Percentiles rank a stretch among this genome's conserved stretches.
Evolutionary conservation across 305 asterid genomes (phyloP).

Genomic region (Fraxinus paxiana): DNA sequence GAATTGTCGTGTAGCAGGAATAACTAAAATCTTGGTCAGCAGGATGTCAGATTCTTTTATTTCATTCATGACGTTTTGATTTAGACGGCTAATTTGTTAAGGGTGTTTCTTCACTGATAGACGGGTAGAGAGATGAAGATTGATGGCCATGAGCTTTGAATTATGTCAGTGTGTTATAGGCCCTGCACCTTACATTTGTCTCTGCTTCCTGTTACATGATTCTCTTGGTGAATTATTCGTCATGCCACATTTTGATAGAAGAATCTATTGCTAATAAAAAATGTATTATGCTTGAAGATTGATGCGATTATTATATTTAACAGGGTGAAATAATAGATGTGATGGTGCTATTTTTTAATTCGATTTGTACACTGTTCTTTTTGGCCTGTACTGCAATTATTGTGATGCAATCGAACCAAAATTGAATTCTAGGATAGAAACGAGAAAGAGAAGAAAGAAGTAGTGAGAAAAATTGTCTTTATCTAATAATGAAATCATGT

Average conservation of each 20-base stretch:
- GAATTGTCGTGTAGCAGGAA: not conserved
- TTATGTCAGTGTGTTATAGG: not conserved
- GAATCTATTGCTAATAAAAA: not conserved
- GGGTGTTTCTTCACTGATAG: not conserved
- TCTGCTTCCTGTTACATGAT: constrained; percentile 12
- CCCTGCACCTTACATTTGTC: constrained; percentile 7
- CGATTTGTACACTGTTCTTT: not conserved
- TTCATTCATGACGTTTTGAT: not conserved
- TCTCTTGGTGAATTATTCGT: constrained; percentile 12
- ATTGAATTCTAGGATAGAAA: not conserved
- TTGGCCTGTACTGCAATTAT: not conserved
- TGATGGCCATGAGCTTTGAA: constrained; percentile 8
- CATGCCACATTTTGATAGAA: not conserved
- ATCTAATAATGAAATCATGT: not conserved
- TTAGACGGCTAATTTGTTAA: constrained; percentile 3
- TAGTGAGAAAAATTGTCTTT: not conserved
- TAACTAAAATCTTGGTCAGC: not conserved
- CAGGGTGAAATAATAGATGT: not conserved
- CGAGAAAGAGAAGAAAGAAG: not conserved
- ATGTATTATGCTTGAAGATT: not conserved
- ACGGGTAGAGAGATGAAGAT: constrained; percentile 13
- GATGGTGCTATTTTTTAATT: not conserved
- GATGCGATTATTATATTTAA: not conserved
- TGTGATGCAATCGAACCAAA: not conserved
- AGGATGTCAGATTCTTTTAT: not conserved